Evolutionary conservation across 1,284 basidiomycete genomes (phyloP), one percentile per base, ranked within the genome.

Genomic region (Rhodotorula mucilaginosa): DNA sequence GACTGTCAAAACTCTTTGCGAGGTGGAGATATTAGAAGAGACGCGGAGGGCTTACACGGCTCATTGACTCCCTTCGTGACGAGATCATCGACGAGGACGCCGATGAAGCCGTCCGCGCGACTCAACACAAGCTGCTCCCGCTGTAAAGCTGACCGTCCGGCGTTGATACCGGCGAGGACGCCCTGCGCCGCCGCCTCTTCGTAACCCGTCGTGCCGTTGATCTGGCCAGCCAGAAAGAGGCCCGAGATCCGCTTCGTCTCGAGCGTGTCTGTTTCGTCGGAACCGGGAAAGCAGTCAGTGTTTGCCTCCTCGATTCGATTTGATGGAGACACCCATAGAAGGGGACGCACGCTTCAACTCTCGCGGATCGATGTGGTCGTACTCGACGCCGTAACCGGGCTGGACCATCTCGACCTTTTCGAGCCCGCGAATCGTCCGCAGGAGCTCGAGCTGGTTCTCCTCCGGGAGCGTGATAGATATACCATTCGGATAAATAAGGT

Each of bases 181-280:
- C 92, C 92, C 79, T 95, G 92, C 2, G 91, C 91, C 1, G 90
- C 92, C 3, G 93, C 92, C 81, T 95, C 93, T 80, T 95, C 93
- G 79, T 95, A 95, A 1, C 92, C 92, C 2, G 92, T 95, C 0
- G 92, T 95, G 21, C 73, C 91, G 78, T 93, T 93, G 78, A 94
- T 93, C 81, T 94, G 91, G 10, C 91, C 92, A 3, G 92, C 91
- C 44, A 94, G 86, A 81, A 90, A 93, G 3, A 94, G 84, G 5
- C 92, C 92, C 78, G 85, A 82, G 66, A 95, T 90, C 23, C 89
- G 85, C 79, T 92, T 92, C 0, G 92, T 93, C 80, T 95, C 90
- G 67, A 95, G 84, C 0, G 90, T 92, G 19, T 87, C 90, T 92
- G 71, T 3, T 31, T 90, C 34, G 23, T 16, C 16, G 10, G 26